Evolutionary conservation across 495 filamentous ascomycete species (phyloP).

Genomic region (Evernia prunastri): DNA sequence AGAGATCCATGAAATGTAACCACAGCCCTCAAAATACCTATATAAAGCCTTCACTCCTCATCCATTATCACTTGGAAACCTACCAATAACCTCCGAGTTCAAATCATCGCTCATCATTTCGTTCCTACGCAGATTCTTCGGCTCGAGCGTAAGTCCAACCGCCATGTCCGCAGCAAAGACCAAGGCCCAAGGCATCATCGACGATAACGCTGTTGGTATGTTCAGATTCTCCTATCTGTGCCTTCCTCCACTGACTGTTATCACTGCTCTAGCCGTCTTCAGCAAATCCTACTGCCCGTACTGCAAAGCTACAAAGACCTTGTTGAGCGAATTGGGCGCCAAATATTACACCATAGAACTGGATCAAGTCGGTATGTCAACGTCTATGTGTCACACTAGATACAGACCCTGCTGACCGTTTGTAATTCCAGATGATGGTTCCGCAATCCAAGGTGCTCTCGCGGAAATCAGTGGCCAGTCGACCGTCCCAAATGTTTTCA

Average conservation of each 20-base stretch:
- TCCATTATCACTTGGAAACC: not conserved
- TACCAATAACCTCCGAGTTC: not conserved
- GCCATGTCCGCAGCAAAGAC: slow-evolving; percentile 79
- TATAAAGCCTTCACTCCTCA: not conserved
- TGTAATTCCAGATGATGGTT: slow-evolving; percentile 57
- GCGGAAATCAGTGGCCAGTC: slow-evolving; percentile 70
- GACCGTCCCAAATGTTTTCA: slow-evolving; percentile 94
- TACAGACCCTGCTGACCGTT: not conserved
- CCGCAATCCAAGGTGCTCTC: slow-evolving; percentile 77
- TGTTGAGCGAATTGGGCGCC: slow-evolving; percentile 61
- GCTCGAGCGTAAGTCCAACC: slow-evolving; percentile 51
- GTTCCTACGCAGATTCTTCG: slow-evolving; percentile 75
- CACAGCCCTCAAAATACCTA: not conserved
- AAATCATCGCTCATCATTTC: slow-evolving; percentile 50
- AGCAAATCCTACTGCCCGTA: slow-evolving; percentile 97
- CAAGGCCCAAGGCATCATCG: slow-evolving; percentile 80
- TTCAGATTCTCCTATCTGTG: slow-evolving; percentile 19
- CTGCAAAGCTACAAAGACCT: slow-evolving; percentile 70
- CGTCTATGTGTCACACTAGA: not conserved
- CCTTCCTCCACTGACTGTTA: not conserved
- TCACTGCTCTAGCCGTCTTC: slow-evolving; percentile 64
- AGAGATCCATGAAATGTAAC: not conserved
- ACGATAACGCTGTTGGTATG: slow-evolving; percentile 85
- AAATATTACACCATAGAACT: slow-evolving; percentile 74
- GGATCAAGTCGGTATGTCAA: slow-evolving; percentile 66